Base-by-base conservation (phyloP, 352 stramenopile genomes). In the Phytophthora cactorum region DNA sequence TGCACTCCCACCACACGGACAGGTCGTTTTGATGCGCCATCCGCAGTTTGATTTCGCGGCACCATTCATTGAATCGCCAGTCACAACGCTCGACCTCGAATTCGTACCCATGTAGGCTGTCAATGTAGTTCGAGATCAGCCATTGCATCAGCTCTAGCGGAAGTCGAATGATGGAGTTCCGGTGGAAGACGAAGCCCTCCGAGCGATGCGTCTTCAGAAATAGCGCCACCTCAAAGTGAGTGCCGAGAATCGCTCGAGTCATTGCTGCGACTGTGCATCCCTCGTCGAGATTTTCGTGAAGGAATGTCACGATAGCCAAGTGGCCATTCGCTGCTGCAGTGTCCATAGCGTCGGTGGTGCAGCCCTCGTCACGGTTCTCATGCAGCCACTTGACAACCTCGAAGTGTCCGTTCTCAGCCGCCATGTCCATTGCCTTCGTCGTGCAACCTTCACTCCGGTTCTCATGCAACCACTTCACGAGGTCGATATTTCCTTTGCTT, bases 301-400 rank as follows among this genome's bases (percentile, higher is more conserved):
- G 53, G 27, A 51, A 78, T 41, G 52, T 56, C 28, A 78, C 59
- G 10, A 72, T 44, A 29, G 44, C 36, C 36, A 75, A 46, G 29
- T 75, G 49, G 1, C 70, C 70, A 57, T 68, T 72, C 29, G 38
- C 52, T 15, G 66, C 70, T 2, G 70, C 56, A 12, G 41, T 53
- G 9, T 75, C 52, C 70, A 78, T 78, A 4, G 70, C 61, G 17
- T 74, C 59, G 12, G 46, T 38, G 4, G 52, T 66, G 41, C 62
- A 76, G n/a, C 72, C 69, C 52, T 80, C 72, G 5, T 55, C 41
- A 11, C 65, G 51, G 41, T 73, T 63, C 6, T 2, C 12, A 41
- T 78, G 60, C 0, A 81, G 52, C 69, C 69, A 78, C 39, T 76
- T 67, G 31, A 82, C 70, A 8, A 79, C 41, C 10, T 71, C 28